These are phyloP conservation scores for Medicago truncatula DNA, from an alignment of 306 rosid species.

Conservation along the genomic window DNA sequence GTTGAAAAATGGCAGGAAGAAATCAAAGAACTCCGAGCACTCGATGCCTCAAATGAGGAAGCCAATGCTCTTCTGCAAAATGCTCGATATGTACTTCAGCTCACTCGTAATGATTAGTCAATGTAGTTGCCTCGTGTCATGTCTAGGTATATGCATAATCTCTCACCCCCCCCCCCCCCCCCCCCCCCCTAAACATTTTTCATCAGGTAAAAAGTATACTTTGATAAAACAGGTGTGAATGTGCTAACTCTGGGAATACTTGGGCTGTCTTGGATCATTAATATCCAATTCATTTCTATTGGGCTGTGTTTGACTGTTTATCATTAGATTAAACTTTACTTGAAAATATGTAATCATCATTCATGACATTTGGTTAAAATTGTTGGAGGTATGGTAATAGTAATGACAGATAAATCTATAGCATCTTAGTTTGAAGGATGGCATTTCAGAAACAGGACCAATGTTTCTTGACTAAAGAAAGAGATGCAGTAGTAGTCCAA, in stretches of 20 bases:
- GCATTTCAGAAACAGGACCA: conserved; percentile 23
- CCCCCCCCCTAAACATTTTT: not conserved
- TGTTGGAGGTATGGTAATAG: not conserved
- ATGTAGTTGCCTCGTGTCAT: conserved; percentile 40
- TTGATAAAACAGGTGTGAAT: not conserved
- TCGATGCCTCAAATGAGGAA: conserved; percentile 81
- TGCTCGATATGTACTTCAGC: conserved; percentile 73
- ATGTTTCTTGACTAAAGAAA: conserved; percentile 16
- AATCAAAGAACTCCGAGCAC: conserved; percentile 64
- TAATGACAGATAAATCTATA: not conserved
- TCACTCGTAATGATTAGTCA: conserved; percentile 53
- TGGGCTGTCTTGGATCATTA: not conserved
- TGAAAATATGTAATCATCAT: not conserved
- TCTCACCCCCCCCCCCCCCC: not conserved
- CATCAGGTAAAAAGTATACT: conserved; percentile 11
- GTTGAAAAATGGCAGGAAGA: conserved; percentile 88
- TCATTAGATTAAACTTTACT: conserved; percentile 16
- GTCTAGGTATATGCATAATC: conserved; percentile 8
- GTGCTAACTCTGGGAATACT: conserved; percentile 21
- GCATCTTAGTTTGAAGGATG: conserved; percentile 12
- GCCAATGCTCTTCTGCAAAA: conserved; percentile 65
- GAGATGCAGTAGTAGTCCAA: not conserved
- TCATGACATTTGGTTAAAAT: conserved; percentile 13
- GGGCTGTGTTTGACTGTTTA: conserved; percentile 10
- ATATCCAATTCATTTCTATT: conserved; percentile 12